Percentiles rank a stretch among this genome's conserved stretches.
These are phyloP conservation scores for Leucosporidium creatinivorum DNA, from an alignment of 768 basidiomycete species.

Conservation along the genomic window DNA sequence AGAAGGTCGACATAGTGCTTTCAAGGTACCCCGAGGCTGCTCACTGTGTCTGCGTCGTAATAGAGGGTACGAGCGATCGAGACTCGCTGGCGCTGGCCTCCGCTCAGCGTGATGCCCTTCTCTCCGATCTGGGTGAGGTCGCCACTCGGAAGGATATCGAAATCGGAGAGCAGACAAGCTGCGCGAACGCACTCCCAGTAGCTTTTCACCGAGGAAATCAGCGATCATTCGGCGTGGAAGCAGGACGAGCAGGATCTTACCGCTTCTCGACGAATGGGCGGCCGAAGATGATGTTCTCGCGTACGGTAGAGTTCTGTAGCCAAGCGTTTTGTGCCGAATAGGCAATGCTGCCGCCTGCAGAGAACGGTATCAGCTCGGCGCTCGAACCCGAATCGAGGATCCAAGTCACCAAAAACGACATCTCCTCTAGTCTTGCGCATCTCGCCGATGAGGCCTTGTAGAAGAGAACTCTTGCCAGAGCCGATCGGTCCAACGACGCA, in stretches of 20 bases:
- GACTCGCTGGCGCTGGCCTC: conserved; percentile 70
- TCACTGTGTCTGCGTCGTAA: conserved; percentile 62
- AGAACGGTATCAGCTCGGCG: background rate
- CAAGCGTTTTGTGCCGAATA: conserved; percentile 49
- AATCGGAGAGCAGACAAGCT: conserved; percentile 26
- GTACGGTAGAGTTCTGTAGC: conserved; percentile 74
- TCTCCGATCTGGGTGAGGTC: conserved; percentile 55
- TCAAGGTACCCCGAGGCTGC: conserved; percentile 59
- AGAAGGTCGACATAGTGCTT: conserved; percentile 41
- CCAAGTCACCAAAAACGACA: conserved; percentile 56
- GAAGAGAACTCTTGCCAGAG: conserved; percentile 54
- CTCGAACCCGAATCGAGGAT: too few species aligned
- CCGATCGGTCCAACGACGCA: conserved; percentile 75
- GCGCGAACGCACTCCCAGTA: conserved; percentile 13
- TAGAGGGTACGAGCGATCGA: conserved; percentile 83
- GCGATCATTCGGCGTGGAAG: background rate
- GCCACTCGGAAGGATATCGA: conserved; percentile 27
- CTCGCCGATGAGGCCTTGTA: conserved; percentile 72
- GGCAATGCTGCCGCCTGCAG: too few species aligned
- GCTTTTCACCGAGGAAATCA: background rate
- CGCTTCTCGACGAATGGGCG: conserved; percentile 68
- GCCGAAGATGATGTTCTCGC: conserved; percentile 85
- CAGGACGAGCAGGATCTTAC: conserved; percentile 17
- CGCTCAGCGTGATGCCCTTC: conserved; percentile 79
- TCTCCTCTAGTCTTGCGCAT: conserved; percentile 66